Evolutionary conservation across 2,329 filamentous ascomycete species (phyloP).

Genomic region (Pyrenophora graminea): DNA sequence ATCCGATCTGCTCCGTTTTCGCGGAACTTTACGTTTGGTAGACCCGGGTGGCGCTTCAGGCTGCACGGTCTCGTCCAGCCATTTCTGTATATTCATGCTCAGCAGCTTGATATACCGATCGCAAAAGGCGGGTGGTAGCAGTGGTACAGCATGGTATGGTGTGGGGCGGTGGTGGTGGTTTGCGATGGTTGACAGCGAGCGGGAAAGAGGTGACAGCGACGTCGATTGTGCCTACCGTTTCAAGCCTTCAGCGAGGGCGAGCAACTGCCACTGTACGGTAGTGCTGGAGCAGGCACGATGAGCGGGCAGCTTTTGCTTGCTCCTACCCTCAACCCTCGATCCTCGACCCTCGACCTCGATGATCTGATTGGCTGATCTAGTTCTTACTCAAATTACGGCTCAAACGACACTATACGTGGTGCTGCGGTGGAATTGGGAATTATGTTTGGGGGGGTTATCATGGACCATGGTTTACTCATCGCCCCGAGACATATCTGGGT

Average conservation of each 20-base stretch:
- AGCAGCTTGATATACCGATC: slow-evolving; percentile 11
- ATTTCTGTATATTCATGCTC: slow-evolving; percentile 52
- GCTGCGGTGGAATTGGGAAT: too few species aligned
- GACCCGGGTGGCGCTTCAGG: slow-evolving; percentile 34
- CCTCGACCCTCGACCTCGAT: too few species aligned
- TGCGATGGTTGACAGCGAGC: slow-evolving; percentile 18
- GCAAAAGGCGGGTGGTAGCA: slow-evolving; percentile 7
- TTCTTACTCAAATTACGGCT: too few species aligned
- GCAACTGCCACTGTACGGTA: background rate
- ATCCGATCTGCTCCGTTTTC: slow-evolving; percentile 46
- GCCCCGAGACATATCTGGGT: too few species aligned
- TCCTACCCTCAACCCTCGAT: too few species aligned
- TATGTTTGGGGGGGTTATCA: too few species aligned
- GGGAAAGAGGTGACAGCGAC: slow-evolving; percentile 1
- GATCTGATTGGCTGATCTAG: background rate
- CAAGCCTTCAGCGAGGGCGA: background rate
- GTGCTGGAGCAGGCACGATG: slow-evolving; percentile 11
- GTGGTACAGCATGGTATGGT: slow-evolving; percentile 36
- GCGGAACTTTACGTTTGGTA: slow-evolving; percentile 28
- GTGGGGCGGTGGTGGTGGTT: background rate
- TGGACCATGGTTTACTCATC: too few species aligned
- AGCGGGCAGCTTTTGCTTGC: background rate
- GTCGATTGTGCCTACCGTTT: background rate
- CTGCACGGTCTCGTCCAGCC: slow-evolving; percentile 50
- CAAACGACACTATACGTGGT: background rate